Base-by-base conservation (phyloP, 352 stramenopile genomes). In the Pythium sp. region DNA sequence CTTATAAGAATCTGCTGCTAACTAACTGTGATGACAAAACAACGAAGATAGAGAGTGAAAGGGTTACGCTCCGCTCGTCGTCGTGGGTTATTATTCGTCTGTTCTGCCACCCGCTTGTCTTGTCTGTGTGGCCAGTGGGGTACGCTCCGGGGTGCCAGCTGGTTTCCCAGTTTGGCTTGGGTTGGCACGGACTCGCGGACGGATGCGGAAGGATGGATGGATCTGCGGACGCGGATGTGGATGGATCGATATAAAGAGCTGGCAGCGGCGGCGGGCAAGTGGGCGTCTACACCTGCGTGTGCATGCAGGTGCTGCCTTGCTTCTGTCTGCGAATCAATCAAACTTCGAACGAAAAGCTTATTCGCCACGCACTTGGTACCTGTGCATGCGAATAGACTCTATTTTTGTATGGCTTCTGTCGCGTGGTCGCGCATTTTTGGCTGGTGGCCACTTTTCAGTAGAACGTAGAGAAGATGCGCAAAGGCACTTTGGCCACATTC, bases 1-100 rank as follows among this genome's bases (percentile, higher is more conserved):
- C 47, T 55, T 36, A 64, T 64, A 36, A 30, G 58, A 20, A 26
- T 49, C 34, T 49, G 15, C 41, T 49, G 15, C 18, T 22, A 12
- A 18, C 38, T 46, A 12, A 4, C 5, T 46, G 36, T 43, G 12
- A n/a, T 49, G 41, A 49, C 6, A 15, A 15, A 22, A 49, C 41
- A 49, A 49, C 41, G 41, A 49, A n/a, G 41, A 49, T 46, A 49
- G 41, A 49, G 18, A 49, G 41, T 49, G 41, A 49, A 49, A 49
- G 41, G 41, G 41, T 49, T 49, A 49, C 41, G 41, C 15, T 49
- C 15, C 41, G 41, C 41, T 49, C 41, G 41, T 49, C 41, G 41
- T 49, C 41, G 41, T 49, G 15, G 41, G 41, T 49, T 49, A 49
- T 49, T 49, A 46, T 46, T 46, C 12, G 38, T 46, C 38, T 46